Percentiles rank a stretch among this genome's conserved stretches.
phyloP scores from a whole-genome alignment of 306 rosid genomes.

The Sesbania bispinosa region DNA sequence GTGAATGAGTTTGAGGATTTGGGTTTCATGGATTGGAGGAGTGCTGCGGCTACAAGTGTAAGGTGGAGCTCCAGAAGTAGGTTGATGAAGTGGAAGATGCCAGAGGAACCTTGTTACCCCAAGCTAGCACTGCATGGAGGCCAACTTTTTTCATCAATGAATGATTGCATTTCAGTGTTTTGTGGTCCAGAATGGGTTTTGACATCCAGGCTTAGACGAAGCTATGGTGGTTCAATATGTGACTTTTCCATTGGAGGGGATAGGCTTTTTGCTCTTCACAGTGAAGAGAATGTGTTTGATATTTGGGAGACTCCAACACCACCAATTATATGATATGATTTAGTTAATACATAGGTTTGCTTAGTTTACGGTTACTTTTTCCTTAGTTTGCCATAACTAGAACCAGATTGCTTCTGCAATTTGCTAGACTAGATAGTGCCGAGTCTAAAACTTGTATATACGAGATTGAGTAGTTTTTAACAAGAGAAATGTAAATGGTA shows the following conservation, averaged over 20 bases:
- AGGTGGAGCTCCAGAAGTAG: slow-evolving; percentile 94
- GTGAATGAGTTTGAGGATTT: slow-evolving; percentile 91
- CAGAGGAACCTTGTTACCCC: slow-evolving; percentile 92
- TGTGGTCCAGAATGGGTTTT: slow-evolving; percentile 92
- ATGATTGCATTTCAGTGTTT: slow-evolving; percentile 84
- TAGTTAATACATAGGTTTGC: not conserved
- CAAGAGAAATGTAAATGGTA: too few species aligned
- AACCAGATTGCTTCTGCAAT: slow-evolving; percentile 27
- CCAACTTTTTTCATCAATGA: slow-evolving; percentile 92
- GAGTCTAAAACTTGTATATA: slow-evolving; percentile 23
- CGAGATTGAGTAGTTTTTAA: slow-evolving; percentile 23
- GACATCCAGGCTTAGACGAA: slow-evolving; percentile 77
- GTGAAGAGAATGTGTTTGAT: slow-evolving; percentile 93
- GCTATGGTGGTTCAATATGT: slow-evolving; percentile 86
- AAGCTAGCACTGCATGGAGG: slow-evolving; percentile 84
- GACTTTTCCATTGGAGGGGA: slow-evolving; percentile 96
- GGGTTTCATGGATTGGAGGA: slow-evolving; percentile 88
- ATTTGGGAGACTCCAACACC: slow-evolving; percentile 93
- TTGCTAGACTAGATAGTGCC: not conserved
- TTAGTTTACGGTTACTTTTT: slow-evolving; percentile 9
- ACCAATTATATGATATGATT: slow-evolving; percentile 58
- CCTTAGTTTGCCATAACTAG: slow-evolving; percentile 22
- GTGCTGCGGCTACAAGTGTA: slow-evolving; percentile 51
- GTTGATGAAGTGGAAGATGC: slow-evolving; percentile 81
- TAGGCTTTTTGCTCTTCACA: slow-evolving; percentile 86